Base-by-base conservation (phyloP, 2,329 filamentous ascomycete genomes). In the Aaosphaeria pasadenensis region DNA sequence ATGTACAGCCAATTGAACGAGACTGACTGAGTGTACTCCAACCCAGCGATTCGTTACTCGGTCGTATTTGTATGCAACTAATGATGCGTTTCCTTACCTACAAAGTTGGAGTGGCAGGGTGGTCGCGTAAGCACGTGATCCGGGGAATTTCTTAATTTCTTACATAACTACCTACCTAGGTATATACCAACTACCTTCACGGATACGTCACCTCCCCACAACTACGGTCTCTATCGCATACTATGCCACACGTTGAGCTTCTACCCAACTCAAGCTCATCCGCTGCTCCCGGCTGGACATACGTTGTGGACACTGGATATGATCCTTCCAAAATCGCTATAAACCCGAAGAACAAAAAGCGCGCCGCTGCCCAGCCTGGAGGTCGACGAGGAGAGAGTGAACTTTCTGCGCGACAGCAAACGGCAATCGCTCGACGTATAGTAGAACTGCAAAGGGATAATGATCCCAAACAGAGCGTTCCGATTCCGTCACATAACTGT, bases 251-350 rank as follows among this genome's bases (percentile, higher is more conserved):
- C 60, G 89, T 97, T 60, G 85, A 95, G 71, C 87, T 95, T 59
- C 77, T 96, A 48, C 88, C 89, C 33, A 75, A 74, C 49, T 84
- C 83, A 63, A 84, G 83, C 52, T 84, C 84, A 11, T 82, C 83
- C 40, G 77, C 81, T 40, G 88, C 89, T 1, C 91, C 92, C 1
- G 92, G 92, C 62, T 97, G 91, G 87, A 90, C 90, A 9, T 96
- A 96, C 67, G 89, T 96, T 1, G 85, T 91, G 30, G 89, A 96
- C 64, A 85, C 81, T 11, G 66, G 80, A 69, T 78, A 81, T 47
- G 78, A 82, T 47, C 78, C 81, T 9, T 77, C 82, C 7, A 78
- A 80, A 56, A 68, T 74, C 44, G 67, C 76, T 45, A 77, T 77
- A 50, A 73, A 77, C 57, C 73, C 74, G 72, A 79, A 76, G 64